phyloP scores from a whole-genome alignment of 2,329 filamentous ascomycete genomes.

The Neonectria hederae region DNA sequence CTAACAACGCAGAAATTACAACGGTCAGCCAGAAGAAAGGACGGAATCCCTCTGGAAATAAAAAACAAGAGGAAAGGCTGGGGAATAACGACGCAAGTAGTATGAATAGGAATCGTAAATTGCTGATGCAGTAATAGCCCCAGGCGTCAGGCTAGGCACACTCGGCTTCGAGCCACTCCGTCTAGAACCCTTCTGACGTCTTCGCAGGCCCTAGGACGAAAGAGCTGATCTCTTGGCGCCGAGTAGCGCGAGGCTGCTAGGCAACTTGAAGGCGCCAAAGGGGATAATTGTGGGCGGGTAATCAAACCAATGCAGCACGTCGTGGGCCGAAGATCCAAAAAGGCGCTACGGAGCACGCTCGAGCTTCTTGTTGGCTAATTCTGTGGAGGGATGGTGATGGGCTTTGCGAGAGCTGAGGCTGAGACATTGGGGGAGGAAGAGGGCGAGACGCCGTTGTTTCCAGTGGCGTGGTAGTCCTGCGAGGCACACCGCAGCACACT shows the following conservation, averaged over 20 bases:
- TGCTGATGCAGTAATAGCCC: slow-evolving; percentile 11
- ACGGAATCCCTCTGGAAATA: slow-evolving; percentile 4
- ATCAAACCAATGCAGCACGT: slow-evolving; percentile 38
- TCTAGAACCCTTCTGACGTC: slow-evolving; percentile 40
- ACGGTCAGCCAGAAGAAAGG: slow-evolving; percentile 22
- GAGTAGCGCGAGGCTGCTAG: slow-evolving; percentile 37
- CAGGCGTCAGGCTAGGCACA: slow-evolving; percentile 34
- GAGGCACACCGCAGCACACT: background rate
- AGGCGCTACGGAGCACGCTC: slow-evolving; percentile 14
- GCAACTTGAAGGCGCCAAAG: slow-evolving; percentile 38
- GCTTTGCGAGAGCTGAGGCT: slow-evolving; percentile 25
- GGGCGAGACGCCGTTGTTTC: slow-evolving; percentile 17
- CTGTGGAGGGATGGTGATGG: slow-evolving; percentile 18
- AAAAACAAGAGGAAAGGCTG: slow-evolving; percentile 1
- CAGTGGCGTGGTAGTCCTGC: background rate
- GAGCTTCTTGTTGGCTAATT: slow-evolving; percentile 21
- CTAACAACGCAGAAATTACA: slow-evolving; percentile 22
- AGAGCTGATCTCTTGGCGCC: slow-evolving; percentile 33
- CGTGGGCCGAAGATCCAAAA: slow-evolving; percentile 12
- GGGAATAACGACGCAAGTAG: slow-evolving; percentile 19
- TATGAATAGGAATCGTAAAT: slow-evolving; percentile 18
- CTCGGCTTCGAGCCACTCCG: slow-evolving; percentile 35
- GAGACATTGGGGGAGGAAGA: slow-evolving; percentile 21
- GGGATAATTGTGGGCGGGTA: slow-evolving; percentile 42
- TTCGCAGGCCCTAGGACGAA: slow-evolving; percentile 10